Evolutionary conservation across 2,329 filamentous ascomycete species (phyloP).

Genomic region (Westerdykella sp.): DNA sequence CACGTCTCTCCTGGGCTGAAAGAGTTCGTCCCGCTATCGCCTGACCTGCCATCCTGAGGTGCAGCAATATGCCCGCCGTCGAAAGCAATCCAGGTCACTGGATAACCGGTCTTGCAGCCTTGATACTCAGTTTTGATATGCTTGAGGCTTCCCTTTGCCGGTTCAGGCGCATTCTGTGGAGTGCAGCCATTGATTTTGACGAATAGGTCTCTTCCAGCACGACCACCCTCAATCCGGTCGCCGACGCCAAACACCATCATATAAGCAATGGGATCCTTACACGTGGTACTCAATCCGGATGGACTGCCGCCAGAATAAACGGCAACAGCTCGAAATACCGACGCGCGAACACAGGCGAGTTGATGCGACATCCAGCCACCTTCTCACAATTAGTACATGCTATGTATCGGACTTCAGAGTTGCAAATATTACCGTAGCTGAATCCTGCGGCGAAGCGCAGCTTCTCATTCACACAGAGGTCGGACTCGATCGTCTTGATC

Average conservation of each 20-base stretch:
- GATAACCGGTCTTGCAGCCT: slow-evolving; percentile 28
- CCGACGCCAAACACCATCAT: slow-evolving; percentile 38
- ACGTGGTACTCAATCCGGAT: slow-evolving; percentile 28
- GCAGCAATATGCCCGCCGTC: slow-evolving; percentile 22
- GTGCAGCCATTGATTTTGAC: slow-evolving; percentile 36
- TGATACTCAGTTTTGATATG: slow-evolving; percentile 15
- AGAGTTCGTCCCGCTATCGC: slow-evolving; percentile 6
- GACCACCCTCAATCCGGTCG: slow-evolving; percentile 33
- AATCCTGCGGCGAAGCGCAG: slow-evolving; percentile 42
- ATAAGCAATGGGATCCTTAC: slow-evolving; percentile 35
- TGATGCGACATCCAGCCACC: slow-evolving; percentile 39
- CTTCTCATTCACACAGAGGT: slow-evolving; percentile 41
- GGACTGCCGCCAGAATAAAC: slow-evolving; percentile 15
- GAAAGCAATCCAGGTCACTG: slow-evolving; percentile 31
- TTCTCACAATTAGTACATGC: no score
- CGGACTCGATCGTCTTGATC: slow-evolving; percentile 33
- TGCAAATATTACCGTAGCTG: slow-evolving; percentile 33
- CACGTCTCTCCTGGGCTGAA: slow-evolving; percentile 10
- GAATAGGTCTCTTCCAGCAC: slow-evolving; percentile 36
- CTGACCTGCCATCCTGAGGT: no score
- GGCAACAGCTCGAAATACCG: slow-evolving; percentile 38
- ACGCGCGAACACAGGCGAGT: slow-evolving; percentile 40
- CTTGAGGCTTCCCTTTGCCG: slow-evolving; percentile 7
- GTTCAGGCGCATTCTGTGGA: slow-evolving; percentile 13
- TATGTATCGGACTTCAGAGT: no score